Base-by-base conservation (phyloP, 306 rosid species). In the Cucumis cinereus region DNA sequence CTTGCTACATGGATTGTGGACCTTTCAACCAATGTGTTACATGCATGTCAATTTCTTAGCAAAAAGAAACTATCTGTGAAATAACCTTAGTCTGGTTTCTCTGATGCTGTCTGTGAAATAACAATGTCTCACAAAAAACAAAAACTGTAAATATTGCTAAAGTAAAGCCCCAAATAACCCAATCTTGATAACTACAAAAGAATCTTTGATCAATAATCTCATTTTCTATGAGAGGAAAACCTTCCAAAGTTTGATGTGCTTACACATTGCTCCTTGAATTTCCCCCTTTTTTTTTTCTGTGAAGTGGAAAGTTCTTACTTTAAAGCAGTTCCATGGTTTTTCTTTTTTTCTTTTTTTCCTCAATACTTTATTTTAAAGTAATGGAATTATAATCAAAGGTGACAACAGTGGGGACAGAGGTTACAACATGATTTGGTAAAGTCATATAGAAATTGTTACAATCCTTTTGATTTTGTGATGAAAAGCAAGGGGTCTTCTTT, bases 221-320 rank as follows among this genome's bases (percentile, higher is more conserved):
- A 60, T 60, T 10, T 22, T 57, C 12, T 13, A 10, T 0, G 28
- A 9, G 22, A 56, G 26, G 41, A 10, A 28, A 66, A 10, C 52
- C 19, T 36, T 19, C 17, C 22, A 38, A 38, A 40, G 56, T 41
- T 9, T 43, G 75, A 49, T 47, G 38, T 22, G 38, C 12, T 64
- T 16, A 50, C 30, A 36, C 26, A 52, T 50, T 28, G 28, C 47
- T 17, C 45, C 58, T 28, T 23, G 24, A 16, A 28, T 16, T 49
- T 17, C 56, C 14, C 9, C 76, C 14, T 5, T 61, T 2, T 9
- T 2, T 9, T 30, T 71, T 50, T 30, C 16, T 72, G 36, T 72
- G 45, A 30, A 72, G 76, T 50, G 76, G 76, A 52, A 72, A 72
- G 76, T 30, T 16, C 3, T 50, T 49, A 72, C 59, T 71, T 70